A percentile compares a stretch with the other conserved stretches of the same genome.
phyloP scores from a whole-genome alignment of 768 basidiomycete species.

The Collybiopsis confluens region DNA sequence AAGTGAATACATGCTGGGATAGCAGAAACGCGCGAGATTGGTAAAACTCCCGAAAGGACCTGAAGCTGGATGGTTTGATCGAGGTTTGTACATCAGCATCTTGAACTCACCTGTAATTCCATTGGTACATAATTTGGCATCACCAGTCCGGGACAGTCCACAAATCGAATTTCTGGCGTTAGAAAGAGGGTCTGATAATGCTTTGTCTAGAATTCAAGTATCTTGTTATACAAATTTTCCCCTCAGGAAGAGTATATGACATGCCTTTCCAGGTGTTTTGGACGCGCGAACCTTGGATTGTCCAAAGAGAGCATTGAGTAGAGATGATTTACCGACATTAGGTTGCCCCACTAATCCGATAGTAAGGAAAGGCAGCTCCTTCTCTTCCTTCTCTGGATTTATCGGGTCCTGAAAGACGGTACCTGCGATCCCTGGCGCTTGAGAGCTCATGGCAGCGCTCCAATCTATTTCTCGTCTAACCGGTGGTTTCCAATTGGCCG shows the following conservation, averaged over 20 bases:
- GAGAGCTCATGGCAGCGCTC: slow-evolving; percentile 51
- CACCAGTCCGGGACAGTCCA: slow-evolving; percentile 94
- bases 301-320: slow-evolving; percentile 90
- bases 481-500: slow-evolving; percentile 60
- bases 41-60: slow-evolving; percentile 68
- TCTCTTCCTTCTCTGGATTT: slow-evolving; percentile 10
- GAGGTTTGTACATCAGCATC: no score
- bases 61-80: no score
- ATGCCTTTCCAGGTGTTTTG: slow-evolving; percentile 81
- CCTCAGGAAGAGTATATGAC: neutral
- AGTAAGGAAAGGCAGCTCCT: slow-evolving; percentile 61
- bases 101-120: slow-evolving; percentile 78
- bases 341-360: slow-evolving; percentile 89
- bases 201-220: slow-evolving; percentile 58
- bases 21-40: slow-evolving; percentile 81
- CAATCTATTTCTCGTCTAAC: slow-evolving; percentile 72
- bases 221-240: neutral
- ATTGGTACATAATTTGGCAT: slow-evolving; percentile 81
- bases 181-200: slow-evolving; percentile 94
- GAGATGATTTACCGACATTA: slow-evolving; percentile 92
- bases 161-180: slow-evolving; percentile 81
- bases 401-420: slow-evolving; percentile 33
- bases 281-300: slow-evolving; percentile 74
- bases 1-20: slow-evolving; percentile 80
- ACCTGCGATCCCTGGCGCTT: slow-evolving; percentile 41